phyloP scores from a whole-genome alignment of 1,284 basidiomycete genomes.

The Ustilago tritici region DNA sequence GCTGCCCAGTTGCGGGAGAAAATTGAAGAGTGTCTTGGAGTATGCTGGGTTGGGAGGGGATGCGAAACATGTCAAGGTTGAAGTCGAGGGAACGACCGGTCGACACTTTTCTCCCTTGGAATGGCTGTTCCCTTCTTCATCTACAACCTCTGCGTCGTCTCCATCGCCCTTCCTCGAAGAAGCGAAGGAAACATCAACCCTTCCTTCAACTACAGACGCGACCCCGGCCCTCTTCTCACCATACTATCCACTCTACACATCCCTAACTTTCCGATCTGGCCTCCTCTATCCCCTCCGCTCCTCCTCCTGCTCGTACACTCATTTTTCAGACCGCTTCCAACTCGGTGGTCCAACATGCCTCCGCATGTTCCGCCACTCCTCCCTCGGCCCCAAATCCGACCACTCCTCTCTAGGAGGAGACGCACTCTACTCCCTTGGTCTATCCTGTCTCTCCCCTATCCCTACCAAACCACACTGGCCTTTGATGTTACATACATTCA shows the following conservation, averaged over 20 bases:
- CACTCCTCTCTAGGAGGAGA: constrained; percentile 87
- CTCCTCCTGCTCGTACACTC: constrained; percentile 68
- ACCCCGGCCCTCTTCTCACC: not conserved
- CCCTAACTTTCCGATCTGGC: constrained; percentile 45
- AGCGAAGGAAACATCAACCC: not conserved
- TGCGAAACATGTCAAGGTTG: constrained; percentile 57
- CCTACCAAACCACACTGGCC: constrained; percentile 87
- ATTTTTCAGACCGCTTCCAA: constrained; percentile 88
- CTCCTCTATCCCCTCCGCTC: constrained; percentile 43
- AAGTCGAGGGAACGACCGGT: constrained; percentile 42
- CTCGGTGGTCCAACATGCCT: constrained; percentile 92
- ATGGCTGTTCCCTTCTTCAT: constrained; percentile 11
- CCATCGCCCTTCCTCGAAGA: constrained; percentile 17
- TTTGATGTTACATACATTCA: constrained; percentile 83
- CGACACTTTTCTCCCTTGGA: constrained; percentile 24
- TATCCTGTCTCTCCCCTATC: constrained; percentile 83
- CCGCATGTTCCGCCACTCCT: constrained; percentile 85
- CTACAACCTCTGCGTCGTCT: not conserved
- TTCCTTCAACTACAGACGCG: not conserved
- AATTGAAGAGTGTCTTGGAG: constrained; percentile 43
- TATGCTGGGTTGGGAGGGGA: constrained; percentile 65
- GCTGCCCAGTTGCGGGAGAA: constrained; percentile 71
- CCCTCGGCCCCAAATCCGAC: constrained; percentile 85
- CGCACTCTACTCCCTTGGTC: constrained; percentile 84
- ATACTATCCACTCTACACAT: constrained; percentile 26